These are phyloP conservation scores for Artemisia argyi DNA, from an alignment of 129 eudicot species.

Conservation along the genomic window DNA sequence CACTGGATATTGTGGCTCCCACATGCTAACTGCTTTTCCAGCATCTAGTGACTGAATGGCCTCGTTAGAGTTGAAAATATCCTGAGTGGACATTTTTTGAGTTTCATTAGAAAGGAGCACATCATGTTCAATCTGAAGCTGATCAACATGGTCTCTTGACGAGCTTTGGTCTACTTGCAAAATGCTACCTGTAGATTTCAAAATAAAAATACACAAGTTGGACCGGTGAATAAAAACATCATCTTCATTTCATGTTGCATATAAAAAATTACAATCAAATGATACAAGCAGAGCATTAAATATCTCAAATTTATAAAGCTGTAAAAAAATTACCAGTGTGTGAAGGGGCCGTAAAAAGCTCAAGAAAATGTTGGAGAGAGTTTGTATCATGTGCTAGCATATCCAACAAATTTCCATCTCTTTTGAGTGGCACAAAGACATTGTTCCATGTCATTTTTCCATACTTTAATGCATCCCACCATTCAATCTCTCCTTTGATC, in stretches of 20 bases:
- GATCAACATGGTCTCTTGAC: conserved; percentile 10
- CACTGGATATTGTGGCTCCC: conserved; percentile 12
- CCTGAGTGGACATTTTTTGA: not conserved
- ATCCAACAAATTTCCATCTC: conserved; percentile 34
- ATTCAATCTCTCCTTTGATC: conserved; percentile 29
- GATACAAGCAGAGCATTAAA: no score
- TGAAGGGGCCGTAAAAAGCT: not conserved
- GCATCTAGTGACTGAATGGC: conserved; percentile 8
- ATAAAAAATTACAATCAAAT: no score
- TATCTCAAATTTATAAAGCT: no score
- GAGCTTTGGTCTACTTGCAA: conserved; percentile 13
- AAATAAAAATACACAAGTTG: not conserved
- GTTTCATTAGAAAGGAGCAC: not conserved
- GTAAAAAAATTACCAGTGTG: no score
- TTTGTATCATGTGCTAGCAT: conserved; percentile 24
- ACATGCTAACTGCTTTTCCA: conserved; percentile 5
- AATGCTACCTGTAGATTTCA: not conserved
- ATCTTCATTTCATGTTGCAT: not conserved
- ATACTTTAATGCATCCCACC: conserved; percentile 25
- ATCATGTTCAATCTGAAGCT: not conserved
- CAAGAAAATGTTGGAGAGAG: conserved; percentile 28
- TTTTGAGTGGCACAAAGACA: conserved; percentile 18
- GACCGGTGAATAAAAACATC: not conserved
- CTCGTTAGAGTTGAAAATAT: conserved; percentile 7
- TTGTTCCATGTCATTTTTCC: conserved; percentile 14